Evolutionary conservation across 2,329 filamentous ascomycete species (phyloP).

Genomic region (Sphaerostilbella broomeana): DNA sequence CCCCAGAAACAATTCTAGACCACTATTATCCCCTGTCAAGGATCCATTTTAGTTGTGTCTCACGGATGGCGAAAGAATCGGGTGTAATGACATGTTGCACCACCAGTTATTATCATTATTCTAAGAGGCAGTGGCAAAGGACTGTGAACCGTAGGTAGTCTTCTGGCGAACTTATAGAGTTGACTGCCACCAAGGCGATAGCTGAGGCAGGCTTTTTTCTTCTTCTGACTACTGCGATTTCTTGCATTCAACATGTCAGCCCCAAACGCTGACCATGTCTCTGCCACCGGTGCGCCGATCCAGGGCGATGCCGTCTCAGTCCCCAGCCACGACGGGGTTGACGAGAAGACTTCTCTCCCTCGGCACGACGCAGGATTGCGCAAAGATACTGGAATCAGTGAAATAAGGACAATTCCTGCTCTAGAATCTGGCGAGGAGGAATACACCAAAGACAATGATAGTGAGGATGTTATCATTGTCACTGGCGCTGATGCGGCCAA

Average conservation of each 20-base stretch:
- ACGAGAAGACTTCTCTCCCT: background rate
- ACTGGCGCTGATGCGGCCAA: conserved; percentile 45
- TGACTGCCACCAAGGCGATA: background rate
- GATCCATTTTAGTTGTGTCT: too few relatives aligned
- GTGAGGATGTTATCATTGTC: conserved; percentile 40
- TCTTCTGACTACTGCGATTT: too few relatives aligned
- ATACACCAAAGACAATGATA: conserved; percentile 25
- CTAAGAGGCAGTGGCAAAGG: too few relatives aligned
- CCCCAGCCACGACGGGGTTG: background rate
- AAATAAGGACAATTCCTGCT: background rate
- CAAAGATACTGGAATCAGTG: background rate
- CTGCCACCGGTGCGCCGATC: too few relatives aligned
- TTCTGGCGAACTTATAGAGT: too few relatives aligned
- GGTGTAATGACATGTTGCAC: too few relatives aligned
- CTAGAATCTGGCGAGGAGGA: conserved; percentile 1
- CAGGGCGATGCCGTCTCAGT: background rate
- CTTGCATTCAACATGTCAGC: conserved; percentile 3
- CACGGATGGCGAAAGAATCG: too few relatives aligned
- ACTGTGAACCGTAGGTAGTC: too few relatives aligned
- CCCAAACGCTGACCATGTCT: background rate
- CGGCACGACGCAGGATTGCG: background rate
- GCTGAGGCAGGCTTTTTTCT: background rate
- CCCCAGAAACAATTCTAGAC: too few relatives aligned
- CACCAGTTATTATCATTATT: too few relatives aligned
- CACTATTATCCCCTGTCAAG: too few relatives aligned